Base-by-base conservation (phyloP, 192 early-diverging fungal species). In the Jimgerdemannia lactiflua region DNA sequence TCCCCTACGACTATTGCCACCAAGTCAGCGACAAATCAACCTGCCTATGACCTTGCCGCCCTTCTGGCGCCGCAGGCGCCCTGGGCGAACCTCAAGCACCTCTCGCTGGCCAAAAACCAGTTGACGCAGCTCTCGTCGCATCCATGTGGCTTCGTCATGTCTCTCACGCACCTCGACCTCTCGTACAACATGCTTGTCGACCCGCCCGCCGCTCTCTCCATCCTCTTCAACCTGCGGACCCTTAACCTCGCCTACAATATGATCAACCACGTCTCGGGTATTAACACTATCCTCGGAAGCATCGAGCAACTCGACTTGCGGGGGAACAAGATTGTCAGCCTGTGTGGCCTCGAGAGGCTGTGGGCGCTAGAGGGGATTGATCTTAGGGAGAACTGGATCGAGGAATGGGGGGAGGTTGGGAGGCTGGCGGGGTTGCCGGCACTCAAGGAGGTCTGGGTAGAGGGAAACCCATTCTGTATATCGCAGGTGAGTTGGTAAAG, bases 221-320 rank as follows among this genome's bases (percentile, higher is more conserved):
- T 74, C 7, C 77, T 90, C 39, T 84, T 82, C 59, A 87, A 88
- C 67, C 69, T 90, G 39, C 81, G 82, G 44, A 75, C 71, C 18
- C 74, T 90, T 39, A 86, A 90, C 68, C 67, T 90, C 42, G 79
- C 86, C 3, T 76, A 88, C 77, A 90, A 90, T 65, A 88, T 90
- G 89, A 82, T 90, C 11, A 79, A 81, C 18, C 78, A 73, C 19
- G 78, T 87, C 3, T 79, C 78, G 4, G 76, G 80, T 8, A 86
- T 90, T 44, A 80, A 88, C 69, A 78, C 84, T 17, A 71, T 87
- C 2, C 75, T 90, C 10, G 84, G 87, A 9, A 90, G 88, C 74
- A 79, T 90, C 44, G 79, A 80, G 10, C 80, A 80, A 42, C 74
- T 90, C 11, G 82, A 88, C 71, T 43, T 90, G 43, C 69, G 83